Base-by-base conservation (phyloP, 345 rosid genomes). In the Durio zibethinus region DNA sequence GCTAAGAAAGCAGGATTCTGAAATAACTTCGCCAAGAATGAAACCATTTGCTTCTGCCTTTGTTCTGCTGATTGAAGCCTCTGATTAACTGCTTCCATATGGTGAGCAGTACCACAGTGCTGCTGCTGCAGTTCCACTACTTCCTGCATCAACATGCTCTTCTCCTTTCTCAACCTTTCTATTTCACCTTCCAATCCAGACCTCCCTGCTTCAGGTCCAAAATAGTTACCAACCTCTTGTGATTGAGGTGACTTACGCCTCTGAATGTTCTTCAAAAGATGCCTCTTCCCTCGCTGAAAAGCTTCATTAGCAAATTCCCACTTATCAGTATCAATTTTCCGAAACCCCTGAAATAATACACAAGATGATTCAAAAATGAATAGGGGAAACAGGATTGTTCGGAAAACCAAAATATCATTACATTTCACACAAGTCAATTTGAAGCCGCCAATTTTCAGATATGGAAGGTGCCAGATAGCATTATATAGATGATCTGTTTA, bases 291-390 rank as follows among this genome's bases (percentile, higher is more conserved):
- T 79, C 87, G 87, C 78, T 78, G 91, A 82, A 96, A 96, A 77
- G 83, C 91, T 79, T 92, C 95, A 77, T 96, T 93, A 0, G 97
- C 93, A 73, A 96, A 96, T 81, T 96, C 98, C 99, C 98, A 96
- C 78, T 72, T 75, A 48, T 75, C 72, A 27, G 78, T 63, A 47
- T 63, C 72, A 14, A 48, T 75, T 35, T 75, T 75, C 15, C 72
- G 78, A 63, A 75, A 75, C 10, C 78, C 78, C 78, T 75, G 78
- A 63, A 75, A 75, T 18, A 75, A 23, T 63, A 47, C n/a, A 38
- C 72, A 21, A 62, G 61, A 75, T 5, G 36, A 25, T 20, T 75
- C 71, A 75, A 63, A 72, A 75, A 75, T 21, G 40, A 33, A 75
- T 75, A 47, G 21, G 11, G 48, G 18, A 31, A 59, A 15, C 6